Evolutionary conservation across 495 filamentous ascomycete species (phyloP).

Genomic region (Penicillium cinerascens): DNA sequence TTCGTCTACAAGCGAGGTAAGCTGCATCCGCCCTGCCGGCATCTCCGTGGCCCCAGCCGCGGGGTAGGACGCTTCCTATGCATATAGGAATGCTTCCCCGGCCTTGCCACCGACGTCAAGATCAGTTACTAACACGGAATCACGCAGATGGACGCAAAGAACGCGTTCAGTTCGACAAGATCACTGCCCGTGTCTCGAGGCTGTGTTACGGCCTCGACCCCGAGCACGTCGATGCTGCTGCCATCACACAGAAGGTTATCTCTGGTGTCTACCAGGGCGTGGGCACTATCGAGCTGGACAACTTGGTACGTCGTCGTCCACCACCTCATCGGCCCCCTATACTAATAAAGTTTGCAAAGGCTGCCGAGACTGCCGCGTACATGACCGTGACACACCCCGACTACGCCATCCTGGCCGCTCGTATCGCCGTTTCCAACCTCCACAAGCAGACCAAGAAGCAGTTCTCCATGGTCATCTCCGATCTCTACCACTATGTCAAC

Average conservation of each 20-base stretch:
- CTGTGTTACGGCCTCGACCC: constrained; percentile 95
- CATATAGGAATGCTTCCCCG: neutral
- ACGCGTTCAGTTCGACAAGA: constrained; percentile 99
- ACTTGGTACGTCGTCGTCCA: constrained; percentile 64
- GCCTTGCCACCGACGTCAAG: constrained; percentile 26
- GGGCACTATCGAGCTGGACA: constrained; percentile 91
- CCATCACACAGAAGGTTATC: constrained; percentile 98
- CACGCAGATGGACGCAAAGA: constrained; percentile 93
- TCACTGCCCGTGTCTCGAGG: constrained; percentile 94
- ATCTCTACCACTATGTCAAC: constrained; percentile 95
- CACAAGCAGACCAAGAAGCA: constrained; percentile 99
- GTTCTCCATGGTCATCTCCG: constrained; percentile 88
- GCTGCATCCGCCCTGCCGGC: constrained; percentile 20
- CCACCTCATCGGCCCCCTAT: neutral
- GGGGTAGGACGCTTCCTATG: constrained; percentile 2
- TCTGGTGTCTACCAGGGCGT: constrained; percentile 99
- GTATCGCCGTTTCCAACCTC: constrained; percentile 97
- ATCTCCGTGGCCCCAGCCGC: neutral
- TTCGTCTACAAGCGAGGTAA: constrained; percentile 71
- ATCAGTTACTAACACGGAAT: constrained; percentile 21
- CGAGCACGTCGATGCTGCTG: constrained; percentile 95
- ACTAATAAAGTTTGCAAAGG: constrained; percentile 50
- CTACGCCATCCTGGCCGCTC: constrained; percentile 97
- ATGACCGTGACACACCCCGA: constrained; percentile 99
- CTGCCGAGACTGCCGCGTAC: constrained; percentile 97